Evolutionary conservation across 75 land plant genomes (phyloP), one percentile per base, ranked within the genome.

Genomic region (Azolla pinnata): DNA sequence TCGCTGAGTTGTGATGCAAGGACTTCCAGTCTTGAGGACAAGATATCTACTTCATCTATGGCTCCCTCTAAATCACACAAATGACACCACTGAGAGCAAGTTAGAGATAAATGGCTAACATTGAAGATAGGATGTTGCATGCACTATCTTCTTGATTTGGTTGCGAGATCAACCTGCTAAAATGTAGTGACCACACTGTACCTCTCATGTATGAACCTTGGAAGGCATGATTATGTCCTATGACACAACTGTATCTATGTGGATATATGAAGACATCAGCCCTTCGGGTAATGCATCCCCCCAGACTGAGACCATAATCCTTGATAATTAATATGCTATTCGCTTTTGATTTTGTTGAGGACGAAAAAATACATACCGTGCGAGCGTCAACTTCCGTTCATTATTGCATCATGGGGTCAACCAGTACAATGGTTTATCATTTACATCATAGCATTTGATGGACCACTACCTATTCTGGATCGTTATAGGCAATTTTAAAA

Each of bases 21-120:
- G 29, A 58, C 19, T 20, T 67, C 56, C 54, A 75, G 31, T 44
- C 35, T 64, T 34, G 21, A 45, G 47, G 24, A 57, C 8, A 79
- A 35, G 53, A 71, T 74, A 2, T 59, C 66, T 35, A 80, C 51
- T 2, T 71, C 69, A 57, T 56, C 56, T 8, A 71, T 55, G 21
- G 72, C 42, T 54, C 29, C 16, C 24, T 71, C 82, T 80, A 30
- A 17, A 40, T 25, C n/a, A n/a, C n/a, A n/a, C n/a, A n/a, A n/a
- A n/a, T n/a, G n/a, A n/a, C n/a, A n/a, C n/a, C n/a, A n/a, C n/a
- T n/a, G n/a, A 56, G 4, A 5, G 5, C 1, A 54, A 34, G 7
- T 18, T 30, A 32, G 48, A 21, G 31, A 23, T 23, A 33, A 8
- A 18, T 27, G 4, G 20, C 44, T 54, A 33, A 54, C 25, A 18